Evolutionary conservation across 305 asterid species (phyloP), one percentile per base, ranked within the genome.

Genomic region (Lippia alba): DNA sequence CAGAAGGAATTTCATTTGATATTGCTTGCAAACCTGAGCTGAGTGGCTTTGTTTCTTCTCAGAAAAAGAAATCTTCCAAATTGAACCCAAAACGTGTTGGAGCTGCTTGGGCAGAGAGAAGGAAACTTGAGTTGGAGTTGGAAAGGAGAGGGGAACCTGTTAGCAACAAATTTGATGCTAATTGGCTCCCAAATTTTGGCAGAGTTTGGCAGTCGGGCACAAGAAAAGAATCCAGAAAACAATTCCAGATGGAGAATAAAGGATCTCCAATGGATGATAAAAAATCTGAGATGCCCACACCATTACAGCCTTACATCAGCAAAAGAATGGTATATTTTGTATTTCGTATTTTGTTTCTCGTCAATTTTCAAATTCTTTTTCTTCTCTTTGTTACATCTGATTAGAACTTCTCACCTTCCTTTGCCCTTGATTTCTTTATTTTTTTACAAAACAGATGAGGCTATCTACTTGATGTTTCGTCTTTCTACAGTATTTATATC

Each of bases 31-130:
- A 77, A 66, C 61, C 81, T 16, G 85, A 81, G 66, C 9, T 7
- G 17, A 39, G 73, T 62, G 66, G 71, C 40, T 40, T 18, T 62
- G 39, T 30, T 46, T 58, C 85, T 69, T 73, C 78, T 62, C 75
- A 70, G 70, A 63, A 74, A 61, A 75, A 77, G 54, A 89, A 84
- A 75, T 72, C 84, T 44, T 83, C 92, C 53, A 91, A 87, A 80
- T 57, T 91, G 84, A 94, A 94, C 79, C 97, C 93, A 4, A 94
- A 88, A 78, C 86, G 96, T 59, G 95, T 94, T 74, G 99, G 99
- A 80, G 99, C 97, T 78, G 97, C 99, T 76, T 91, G 96, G 97
- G 97, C 99, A 46, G 99, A 94, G 86, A 86, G 86, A 81, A 89
- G 96, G 84, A 89, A 83, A 78, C 83, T 80, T 45, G 97, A 93